Evolutionary conservation across 495 filamentous ascomycete species (phyloP).

Genomic region (Penicillium canescens): DNA sequence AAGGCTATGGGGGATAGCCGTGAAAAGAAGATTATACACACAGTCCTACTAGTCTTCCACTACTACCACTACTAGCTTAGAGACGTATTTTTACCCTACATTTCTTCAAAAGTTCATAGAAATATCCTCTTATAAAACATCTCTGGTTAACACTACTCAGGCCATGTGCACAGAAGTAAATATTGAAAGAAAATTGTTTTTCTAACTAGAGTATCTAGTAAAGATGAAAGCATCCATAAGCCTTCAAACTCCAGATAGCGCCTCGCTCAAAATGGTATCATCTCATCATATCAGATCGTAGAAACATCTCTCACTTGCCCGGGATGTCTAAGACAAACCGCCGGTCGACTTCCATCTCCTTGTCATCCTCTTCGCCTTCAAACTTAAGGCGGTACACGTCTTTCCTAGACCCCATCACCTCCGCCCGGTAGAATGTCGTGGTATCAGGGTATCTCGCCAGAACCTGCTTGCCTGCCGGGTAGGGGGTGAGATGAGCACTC

Average conservation of each 20-base stretch:
- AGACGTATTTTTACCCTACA: too few relatives aligned
- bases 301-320: constrained; percentile 35
- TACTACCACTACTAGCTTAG: too few relatives aligned
- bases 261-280: constrained; percentile 34
- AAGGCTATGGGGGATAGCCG: too few relatives aligned
- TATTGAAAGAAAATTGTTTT: not conserved
- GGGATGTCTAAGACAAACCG: constrained; percentile 78
- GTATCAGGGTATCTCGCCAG: constrained; percentile 86
- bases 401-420: constrained; percentile 76
- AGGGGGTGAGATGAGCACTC: constrained; percentile 60
- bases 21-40: too few relatives aligned
- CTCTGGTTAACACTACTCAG: too few relatives aligned
- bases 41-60: too few relatives aligned
- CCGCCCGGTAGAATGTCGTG: constrained; percentile 95
- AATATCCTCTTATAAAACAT: too few relatives aligned
- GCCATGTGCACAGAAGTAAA: too few relatives aligned
- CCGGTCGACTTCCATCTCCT: constrained; percentile 76
- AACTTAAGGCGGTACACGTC: constrained; percentile 70
- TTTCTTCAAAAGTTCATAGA: too few relatives aligned
- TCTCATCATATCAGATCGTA: constrained; percentile 26
- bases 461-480: constrained; percentile 76
- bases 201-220: constrained; percentile 6
- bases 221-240: constrained; percentile 9
- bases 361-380: constrained; percentile 82
- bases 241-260: constrained; percentile 28